Percentiles rank a stretch among this genome's conserved stretches.
These are phyloP conservation scores for Trichophyton rubrum DNA, from an alignment of 2,329 filamentous ascomycete species.

Conservation along the genomic window DNA sequence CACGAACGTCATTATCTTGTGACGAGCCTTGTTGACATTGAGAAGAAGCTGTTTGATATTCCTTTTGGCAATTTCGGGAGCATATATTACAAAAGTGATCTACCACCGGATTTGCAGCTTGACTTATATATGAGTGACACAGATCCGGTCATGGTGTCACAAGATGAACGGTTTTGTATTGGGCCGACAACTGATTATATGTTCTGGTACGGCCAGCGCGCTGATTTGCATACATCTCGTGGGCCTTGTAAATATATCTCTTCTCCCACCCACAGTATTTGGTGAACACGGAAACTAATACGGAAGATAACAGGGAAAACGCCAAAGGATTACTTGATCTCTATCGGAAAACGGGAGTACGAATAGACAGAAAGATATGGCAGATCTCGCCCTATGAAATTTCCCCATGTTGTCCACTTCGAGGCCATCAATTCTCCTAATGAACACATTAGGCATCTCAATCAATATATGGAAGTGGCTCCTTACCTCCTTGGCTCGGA, in stretches of 20 bases:
- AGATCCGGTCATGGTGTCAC: too few relatives aligned
- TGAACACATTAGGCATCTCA: conserved; percentile 6
- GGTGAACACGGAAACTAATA: too few relatives aligned
- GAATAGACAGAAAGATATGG: conserved; percentile 9
- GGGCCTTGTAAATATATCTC: background rate
- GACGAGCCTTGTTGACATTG: conserved; percentile 11
- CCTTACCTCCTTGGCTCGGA: conserved; percentile 9
- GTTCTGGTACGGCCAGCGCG: conserved; percentile 12
- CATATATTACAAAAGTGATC: conserved; percentile 8
- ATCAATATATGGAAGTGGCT: conserved; percentile 9
- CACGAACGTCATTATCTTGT: conserved; percentile 10
- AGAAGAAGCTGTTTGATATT: conserved; percentile 9
- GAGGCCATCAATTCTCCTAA: conserved; percentile 6
- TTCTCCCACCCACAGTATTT: too few relatives aligned
- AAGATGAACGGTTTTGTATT: conserved; percentile 9
- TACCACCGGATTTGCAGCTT: conserved; percentile 13
- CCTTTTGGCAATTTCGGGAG: conserved; percentile 7
- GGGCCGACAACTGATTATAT: conserved; percentile 12
- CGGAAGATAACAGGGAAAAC: conserved; percentile 4
- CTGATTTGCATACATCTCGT: background rate
- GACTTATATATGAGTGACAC: conserved; percentile 13
- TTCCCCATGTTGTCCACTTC: conserved; percentile 8
- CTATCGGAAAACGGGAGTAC: conserved; percentile 6
- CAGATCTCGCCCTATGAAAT: conserved; percentile 6
- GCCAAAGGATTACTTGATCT: conserved; percentile 4